Conservation (phyloP, 106 monocot species). For the Allium fistulosum region DNA sequence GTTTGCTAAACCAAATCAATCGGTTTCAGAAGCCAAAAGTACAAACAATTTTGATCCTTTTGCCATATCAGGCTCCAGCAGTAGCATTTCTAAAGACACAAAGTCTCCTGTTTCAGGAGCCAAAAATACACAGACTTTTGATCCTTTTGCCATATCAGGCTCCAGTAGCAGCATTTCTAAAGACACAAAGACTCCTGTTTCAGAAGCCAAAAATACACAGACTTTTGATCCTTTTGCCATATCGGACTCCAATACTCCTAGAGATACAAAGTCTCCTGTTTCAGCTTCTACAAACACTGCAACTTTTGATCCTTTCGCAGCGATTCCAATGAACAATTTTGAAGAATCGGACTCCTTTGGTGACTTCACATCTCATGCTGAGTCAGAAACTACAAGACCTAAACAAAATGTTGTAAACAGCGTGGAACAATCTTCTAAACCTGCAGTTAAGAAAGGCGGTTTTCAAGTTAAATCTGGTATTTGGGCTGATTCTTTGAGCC, state of each 20-base stretch:
- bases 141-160: slow-evolving; percentile 56
- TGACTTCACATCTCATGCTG: slow-evolving; percentile 40
- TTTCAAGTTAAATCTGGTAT: slow-evolving; percentile 92
- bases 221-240: slow-evolving; percentile 55
- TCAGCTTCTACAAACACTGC: slow-evolving; percentile 14
- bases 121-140: slow-evolving; percentile 19
- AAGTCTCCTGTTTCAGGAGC: slow-evolving; percentile 18
- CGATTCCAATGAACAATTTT: slow-evolving; percentile 42
- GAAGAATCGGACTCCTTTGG: slow-evolving; percentile 62
- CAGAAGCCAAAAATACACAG: slow-evolving; percentile 13
- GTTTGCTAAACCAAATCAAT: slow-evolving; percentile 23
- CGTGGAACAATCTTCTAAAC: not conserved
- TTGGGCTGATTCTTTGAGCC: slow-evolving; percentile 96
- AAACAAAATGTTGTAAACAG: slow-evolving; percentile 12
- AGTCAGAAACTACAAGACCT: slow-evolving; percentile 11
- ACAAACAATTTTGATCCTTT: slow-evolving; percentile 50
- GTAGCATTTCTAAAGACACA: slow-evolving; percentile 13
- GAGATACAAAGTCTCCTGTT: slow-evolving; percentile 19
- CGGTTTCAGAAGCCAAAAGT: slow-evolving; percentile 11
- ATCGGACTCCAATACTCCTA: slow-evolving; percentile 22
- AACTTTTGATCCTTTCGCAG: slow-evolving; percentile 69
- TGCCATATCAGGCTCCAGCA: slow-evolving; percentile 19
- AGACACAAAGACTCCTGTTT: slow-evolving; percentile 19
- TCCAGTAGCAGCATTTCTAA: slow-evolving; percentile 1
- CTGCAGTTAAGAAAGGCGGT: slow-evolving; percentile 30